phyloP scores from a whole-genome alignment of 345 rosid genomes.

The Dipteronia sinensis region DNA sequence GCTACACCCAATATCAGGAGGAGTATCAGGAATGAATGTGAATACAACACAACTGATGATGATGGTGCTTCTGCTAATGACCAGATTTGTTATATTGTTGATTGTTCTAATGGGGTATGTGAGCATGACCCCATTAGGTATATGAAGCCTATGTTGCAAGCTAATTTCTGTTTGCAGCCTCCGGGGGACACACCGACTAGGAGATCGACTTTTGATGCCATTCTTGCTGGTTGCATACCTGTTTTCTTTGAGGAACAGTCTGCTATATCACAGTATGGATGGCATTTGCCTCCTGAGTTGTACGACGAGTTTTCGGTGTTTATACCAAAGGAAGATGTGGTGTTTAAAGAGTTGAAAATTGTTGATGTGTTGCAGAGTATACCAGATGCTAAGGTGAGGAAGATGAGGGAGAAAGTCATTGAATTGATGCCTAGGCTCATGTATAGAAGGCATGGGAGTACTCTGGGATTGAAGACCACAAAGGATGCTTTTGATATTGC shows the following conservation, averaged over 20 bases:
- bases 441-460: conserved; percentile 85
- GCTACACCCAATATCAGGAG: conserved; percentile 67
- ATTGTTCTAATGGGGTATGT: conserved; percentile 86
- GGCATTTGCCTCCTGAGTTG: conserved; percentile 70
- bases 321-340: conserved; percentile 85
- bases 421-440: conserved; percentile 73
- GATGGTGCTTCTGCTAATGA: neutral
- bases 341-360: conserved; percentile 62
- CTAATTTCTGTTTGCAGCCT: conserved; percentile 86
- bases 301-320: conserved; percentile 61
- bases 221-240: conserved; percentile 88
- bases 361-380: conserved; percentile 73
- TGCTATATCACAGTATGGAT: conserved; percentile 67
- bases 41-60: conserved; percentile 26
- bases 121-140: conserved; percentile 85
- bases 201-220: conserved; percentile 78
- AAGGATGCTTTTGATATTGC: conserved; percentile 94
- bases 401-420: conserved; percentile 66
- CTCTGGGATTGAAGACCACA: conserved; percentile 49
- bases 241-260: conserved; percentile 87
- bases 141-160: conserved; percentile 77
- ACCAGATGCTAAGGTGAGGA: conserved; percentile 57
- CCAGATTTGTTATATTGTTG: conserved; percentile 65
- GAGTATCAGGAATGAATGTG: conserved; percentile 82
- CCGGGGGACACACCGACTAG: conserved; percentile 91